Percentiles rank a stretch among this genome's conserved stretches.
Conservation (phyloP, 306 rosid species). For the Benincasa hispida region DNA sequence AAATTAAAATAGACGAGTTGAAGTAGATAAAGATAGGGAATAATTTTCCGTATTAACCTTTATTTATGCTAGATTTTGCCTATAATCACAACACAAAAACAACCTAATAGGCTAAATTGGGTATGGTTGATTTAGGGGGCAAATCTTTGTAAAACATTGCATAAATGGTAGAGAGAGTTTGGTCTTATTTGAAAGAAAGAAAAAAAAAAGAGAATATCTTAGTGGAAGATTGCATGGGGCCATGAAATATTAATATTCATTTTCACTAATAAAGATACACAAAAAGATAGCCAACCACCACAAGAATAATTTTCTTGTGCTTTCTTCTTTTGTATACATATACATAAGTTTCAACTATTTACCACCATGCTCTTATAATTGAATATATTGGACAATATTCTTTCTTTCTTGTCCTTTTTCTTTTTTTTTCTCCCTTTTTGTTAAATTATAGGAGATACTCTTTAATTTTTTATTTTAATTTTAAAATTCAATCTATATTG, state of each 20-base stretch:
- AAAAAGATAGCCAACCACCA: background rate
- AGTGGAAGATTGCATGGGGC: constrained; percentile 1
- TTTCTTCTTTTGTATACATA: background rate
- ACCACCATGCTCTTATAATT: background rate
- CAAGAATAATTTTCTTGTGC: background rate
- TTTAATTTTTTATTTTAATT: too few relatives aligned
- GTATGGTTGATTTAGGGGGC: background rate
- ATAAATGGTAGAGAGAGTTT: constrained; percentile 3
- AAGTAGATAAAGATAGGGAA: too few relatives aligned
- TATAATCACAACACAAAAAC: background rate
- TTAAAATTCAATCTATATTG: too few relatives aligned
- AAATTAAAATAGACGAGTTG: too few relatives aligned
- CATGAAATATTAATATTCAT: background rate
- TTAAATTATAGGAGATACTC: too few relatives aligned
- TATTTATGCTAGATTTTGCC: background rate
- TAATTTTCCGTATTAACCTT: background rate
- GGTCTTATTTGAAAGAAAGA: background rate
- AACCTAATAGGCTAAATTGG: background rate
- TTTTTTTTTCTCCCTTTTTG: too few relatives aligned
- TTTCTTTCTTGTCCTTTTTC: too few relatives aligned
- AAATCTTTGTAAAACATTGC: background rate
- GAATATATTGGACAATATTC: background rate
- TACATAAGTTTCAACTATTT: background rate
- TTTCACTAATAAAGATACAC: background rate
- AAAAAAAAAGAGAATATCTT: background rate